A percentile compares a stretch with the other conserved stretches of the same genome.
Evolutionary conservation across 2,329 filamentous ascomycete genomes (phyloP).

Genomic region (Aspergillus ibericus): DNA sequence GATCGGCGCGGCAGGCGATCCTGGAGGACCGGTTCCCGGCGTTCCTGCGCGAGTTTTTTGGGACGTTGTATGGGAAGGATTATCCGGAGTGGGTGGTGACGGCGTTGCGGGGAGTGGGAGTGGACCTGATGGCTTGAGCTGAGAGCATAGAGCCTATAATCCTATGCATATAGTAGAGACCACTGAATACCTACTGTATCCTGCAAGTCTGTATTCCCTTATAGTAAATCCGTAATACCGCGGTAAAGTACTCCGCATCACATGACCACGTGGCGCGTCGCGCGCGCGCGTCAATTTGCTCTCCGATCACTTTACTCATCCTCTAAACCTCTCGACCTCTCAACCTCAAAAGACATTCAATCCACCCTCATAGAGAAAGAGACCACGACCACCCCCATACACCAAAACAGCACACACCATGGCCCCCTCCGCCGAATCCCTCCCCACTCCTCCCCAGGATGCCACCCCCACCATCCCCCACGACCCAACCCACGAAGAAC

Average conservation of each 20-base stretch:
- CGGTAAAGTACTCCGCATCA: constrained; percentile 11
- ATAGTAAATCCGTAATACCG: too few species aligned
- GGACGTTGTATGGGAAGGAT: constrained; percentile 64
- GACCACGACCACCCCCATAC: not conserved
- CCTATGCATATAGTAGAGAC: too few species aligned
- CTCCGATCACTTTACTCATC: not conserved
- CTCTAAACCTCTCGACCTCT: too few species aligned
- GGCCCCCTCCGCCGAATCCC: constrained; percentile 1
- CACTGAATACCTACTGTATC: not conserved
- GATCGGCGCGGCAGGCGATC: constrained; percentile 70
- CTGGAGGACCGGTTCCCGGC: constrained; percentile 76
- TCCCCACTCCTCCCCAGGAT: constrained; percentile 9
- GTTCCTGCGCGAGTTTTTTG: constrained; percentile 78
- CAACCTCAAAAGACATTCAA: not conserved
- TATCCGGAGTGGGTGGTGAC: constrained; percentile 84
- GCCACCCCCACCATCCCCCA: constrained; percentile 17
- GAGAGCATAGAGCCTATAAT: too few species aligned
- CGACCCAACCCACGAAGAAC: constrained; percentile 69
- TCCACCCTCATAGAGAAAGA: not conserved
- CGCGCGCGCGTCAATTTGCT: constrained; percentile 20
- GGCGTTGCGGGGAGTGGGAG: constrained; percentile 74
- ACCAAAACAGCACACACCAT: not conserved
- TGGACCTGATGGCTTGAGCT: constrained; percentile 61
- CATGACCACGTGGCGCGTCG: constrained; percentile 31
- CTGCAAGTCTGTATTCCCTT: not conserved